Evolutionary conservation across 2,329 filamentous ascomycete genomes (phyloP), one percentile per base, ranked within the genome.

Genomic region (Reticulascus tulasneorum): DNA sequence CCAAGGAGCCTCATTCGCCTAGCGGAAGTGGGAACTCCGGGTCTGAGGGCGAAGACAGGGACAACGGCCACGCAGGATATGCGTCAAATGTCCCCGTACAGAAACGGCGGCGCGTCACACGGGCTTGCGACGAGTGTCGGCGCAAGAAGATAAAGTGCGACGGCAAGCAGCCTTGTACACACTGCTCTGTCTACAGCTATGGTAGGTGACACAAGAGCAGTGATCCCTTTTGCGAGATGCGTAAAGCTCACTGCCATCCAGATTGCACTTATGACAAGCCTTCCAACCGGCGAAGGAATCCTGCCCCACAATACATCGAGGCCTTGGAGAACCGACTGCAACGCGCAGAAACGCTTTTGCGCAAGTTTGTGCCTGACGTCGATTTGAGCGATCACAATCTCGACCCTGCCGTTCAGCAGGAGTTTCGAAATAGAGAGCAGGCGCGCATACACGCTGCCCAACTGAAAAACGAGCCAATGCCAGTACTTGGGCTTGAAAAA

Each of bases 171-270:
- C 86, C 86, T 9, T 93, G 86, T 63, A 96, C 90, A 0, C 93
- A 97, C 62, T 98, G 93, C 61, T 94, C 90, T 9, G 89, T 97
- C 32, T 98, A 98, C 63, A 96, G 89, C 59, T 98, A 98, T 70
- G 91, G 93, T 96, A 74, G 56, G 74, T 51, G 28, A n/a, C 44
- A 29, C 11, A n/a, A n/a, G n/a, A n/a, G 23, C 21, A 11, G 7
- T n/a, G 6, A 23, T 18, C 19, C 6, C 2, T 9, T 13, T 17
- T 4, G 20, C 7, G 11, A 13, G 4, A 22, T 15, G 9, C n/a
- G 35, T 26, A 29, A 37, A 29, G 40, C 54, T 56, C 47, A 59
- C 53, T 11, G 40, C 22, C 25, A 27, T 18, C 19, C 40, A 95
- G 89, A 94, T 57, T 96, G 90, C 60, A 94, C 89, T 19, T 95